These are phyloP conservation scores for Pythium pectinolyticum DNA, from an alignment of 352 stramenopile genomes.

Conservation along the genomic window DNA sequence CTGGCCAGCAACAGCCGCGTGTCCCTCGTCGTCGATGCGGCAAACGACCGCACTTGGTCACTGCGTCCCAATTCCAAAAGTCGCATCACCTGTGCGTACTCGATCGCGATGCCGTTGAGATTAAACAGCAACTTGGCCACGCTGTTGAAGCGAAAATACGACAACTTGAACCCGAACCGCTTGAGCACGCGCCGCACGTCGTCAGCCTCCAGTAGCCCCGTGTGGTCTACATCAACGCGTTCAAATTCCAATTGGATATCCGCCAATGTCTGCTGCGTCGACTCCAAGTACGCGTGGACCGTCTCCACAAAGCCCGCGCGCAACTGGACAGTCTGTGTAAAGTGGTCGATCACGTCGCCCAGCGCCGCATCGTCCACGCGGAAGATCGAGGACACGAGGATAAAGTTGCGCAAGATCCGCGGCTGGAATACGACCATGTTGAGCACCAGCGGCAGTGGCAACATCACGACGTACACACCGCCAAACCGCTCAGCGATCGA, in stretches of 20 bases:
- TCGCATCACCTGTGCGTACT: constrained; percentile 25
- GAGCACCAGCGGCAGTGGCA: constrained; percentile 24
- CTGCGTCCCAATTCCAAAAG: constrained; percentile 22
- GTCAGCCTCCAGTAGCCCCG: constrained; percentile 16
- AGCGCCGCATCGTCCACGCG: constrained; percentile 29
- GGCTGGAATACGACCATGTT: constrained; percentile 31
- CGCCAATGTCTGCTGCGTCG: constrained; percentile 9
- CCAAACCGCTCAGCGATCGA: constrained; percentile 15
- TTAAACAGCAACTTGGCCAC: constrained; percentile 30
- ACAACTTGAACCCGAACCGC: constrained; percentile 27
- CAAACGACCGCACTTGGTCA: constrained; percentile 7
- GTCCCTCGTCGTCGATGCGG: too few relatives aligned
- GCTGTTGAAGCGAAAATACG: constrained; percentile 33
- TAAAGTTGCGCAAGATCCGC: constrained; percentile 29
- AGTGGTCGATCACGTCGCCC: constrained; percentile 31
- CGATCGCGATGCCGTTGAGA: constrained; percentile 15
- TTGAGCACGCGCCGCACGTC: constrained; percentile 27
- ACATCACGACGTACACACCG: neutral
- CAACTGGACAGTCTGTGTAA: constrained; percentile 27
- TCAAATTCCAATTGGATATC: constrained; percentile 24
- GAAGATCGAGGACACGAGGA: constrained; percentile 24
- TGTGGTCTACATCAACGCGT: neutral
- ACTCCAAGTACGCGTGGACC: constrained; percentile 20
- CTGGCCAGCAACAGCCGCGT: neutral
- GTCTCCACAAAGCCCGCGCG: constrained; percentile 24